Evolutionary conservation across 805 yeast genomes (phyloP).

Genomic region (Wickerhamomyces canadensis): DNA sequence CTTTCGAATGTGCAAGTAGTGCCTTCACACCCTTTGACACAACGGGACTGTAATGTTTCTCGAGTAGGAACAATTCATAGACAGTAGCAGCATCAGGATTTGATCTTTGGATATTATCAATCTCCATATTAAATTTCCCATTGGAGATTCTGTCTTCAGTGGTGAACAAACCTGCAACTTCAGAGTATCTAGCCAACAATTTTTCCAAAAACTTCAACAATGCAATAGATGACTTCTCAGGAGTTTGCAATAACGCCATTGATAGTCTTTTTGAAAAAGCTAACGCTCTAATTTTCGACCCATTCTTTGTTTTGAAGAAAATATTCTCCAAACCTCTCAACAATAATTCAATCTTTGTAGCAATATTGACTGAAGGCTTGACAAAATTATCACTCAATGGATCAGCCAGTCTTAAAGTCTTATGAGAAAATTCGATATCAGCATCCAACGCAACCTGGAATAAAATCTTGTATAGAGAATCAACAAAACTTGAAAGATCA

Average conservation of each 20-base stretch:
- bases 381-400: slow-evolving; percentile 47
- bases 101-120: slow-evolving; percentile 62
- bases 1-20: slow-evolving; percentile 22
- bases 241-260: slow-evolving; percentile 61
- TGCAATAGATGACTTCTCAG: slow-evolving; percentile 84
- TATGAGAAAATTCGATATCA: slow-evolving; percentile 81
- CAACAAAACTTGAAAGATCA: slow-evolving; percentile 77
- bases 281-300: slow-evolving; percentile 59
- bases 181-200: slow-evolving; percentile 64
- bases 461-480: slow-evolving; percentile 64
- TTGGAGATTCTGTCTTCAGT: slow-evolving; percentile 87
- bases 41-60: slow-evolving; percentile 77
- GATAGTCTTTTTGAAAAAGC: slow-evolving; percentile 83
- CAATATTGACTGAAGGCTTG: slow-evolving; percentile 74
- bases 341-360: slow-evolving; percentile 83
- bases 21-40: slow-evolving; percentile 62
- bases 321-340: slow-evolving; percentile 73
- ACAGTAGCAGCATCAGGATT: slow-evolving; percentile 86
- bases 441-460: slow-evolving; percentile 70
- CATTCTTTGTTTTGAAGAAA: slow-evolving; percentile 71
- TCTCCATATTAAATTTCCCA: slow-evolving; percentile 66
- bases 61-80: slow-evolving; percentile 81
- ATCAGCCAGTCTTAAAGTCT: slow-evolving; percentile 73
- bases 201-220: slow-evolving; percentile 73
- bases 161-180: slow-evolving; percentile 68